Base-by-base conservation (phyloP, 495 filamentous ascomycete genomes). In the Trichoderma gamsii region DNA sequence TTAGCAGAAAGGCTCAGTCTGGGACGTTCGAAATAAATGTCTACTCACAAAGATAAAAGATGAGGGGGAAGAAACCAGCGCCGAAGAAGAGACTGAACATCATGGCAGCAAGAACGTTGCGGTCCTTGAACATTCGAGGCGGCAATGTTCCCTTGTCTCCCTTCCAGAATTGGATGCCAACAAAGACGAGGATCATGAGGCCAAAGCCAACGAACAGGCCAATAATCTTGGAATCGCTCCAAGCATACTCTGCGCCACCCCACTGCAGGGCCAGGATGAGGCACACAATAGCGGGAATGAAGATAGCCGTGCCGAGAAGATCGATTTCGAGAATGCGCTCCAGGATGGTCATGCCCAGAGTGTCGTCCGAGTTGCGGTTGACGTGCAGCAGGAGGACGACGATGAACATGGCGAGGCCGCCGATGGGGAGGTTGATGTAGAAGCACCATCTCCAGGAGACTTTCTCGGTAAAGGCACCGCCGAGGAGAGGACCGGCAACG, bases 211-310 rank as follows among this genome's bases (percentile, higher is more conserved):
- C 75, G 70, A 84, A 81, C 49, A 88, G 68, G 9, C 80, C 79
- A 32, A 79, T 82, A 11, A 85, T 73, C 4, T 70, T 70, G 15
- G 72, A 68, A 70, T 76, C 72, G 67, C 72, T 77, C 84, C 88
- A 90, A 1, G 85, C 52, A 66, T 85, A 80, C 9, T 80, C 77
- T 3, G 77, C 73, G 12, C 86, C 88, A 5, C 87, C 89, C 79
- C 82, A 90, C 74, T 91, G 84, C 23, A 91, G 79, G 29, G 87
- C 88, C 41, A 91, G 79, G 32, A 90, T 73, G 41, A 88, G 74
- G 71, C 79, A 86, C 43, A 87, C 73, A 21, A 89, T 75, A 7
- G 77, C 74, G 9, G 83, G 81, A 25, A 90, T 79, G 52, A 89
- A 71, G 44, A 85, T 74, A 0, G 77, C 69, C 1, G 83, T 80